Percentiles rank a stretch among this genome's conserved stretches.
Conservation (phyloP, 345 rosid species). For the Ricinus communis region DNA sequence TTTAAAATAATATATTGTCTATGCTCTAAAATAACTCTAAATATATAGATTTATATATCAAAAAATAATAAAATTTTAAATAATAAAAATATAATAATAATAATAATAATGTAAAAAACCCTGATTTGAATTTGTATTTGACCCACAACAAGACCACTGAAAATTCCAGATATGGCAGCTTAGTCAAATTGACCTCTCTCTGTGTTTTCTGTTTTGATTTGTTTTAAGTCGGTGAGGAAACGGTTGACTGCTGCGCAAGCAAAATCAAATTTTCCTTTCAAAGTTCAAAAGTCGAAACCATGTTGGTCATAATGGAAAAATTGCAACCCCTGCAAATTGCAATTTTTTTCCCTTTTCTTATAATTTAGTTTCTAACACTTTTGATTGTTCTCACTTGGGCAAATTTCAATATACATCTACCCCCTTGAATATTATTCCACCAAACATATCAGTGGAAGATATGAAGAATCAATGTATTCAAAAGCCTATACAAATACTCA, state of each 20-base stretch:
- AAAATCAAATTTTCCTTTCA: constrained; percentile 2
- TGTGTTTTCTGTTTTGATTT: neutral
- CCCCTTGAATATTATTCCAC: no score
- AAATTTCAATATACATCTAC: no score
- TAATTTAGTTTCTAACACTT: neutral
- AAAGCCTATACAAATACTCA: no score
- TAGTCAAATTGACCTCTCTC: neutral
- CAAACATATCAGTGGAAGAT: no score
- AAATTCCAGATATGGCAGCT: neutral
- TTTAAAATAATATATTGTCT: no score
- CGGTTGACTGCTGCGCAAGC: neutral
- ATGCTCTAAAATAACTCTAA: no score
- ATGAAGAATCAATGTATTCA: no score
- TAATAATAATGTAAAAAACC: neutral
- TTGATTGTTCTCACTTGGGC: no score
- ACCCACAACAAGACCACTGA: constrained; percentile 1
- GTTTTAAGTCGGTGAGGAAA: neutral
- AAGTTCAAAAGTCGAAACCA: constrained; percentile 1
- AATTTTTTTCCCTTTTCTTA: no score
- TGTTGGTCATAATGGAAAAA: neutral
- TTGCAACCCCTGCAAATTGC: neutral
- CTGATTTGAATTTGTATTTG: constrained; percentile 9
- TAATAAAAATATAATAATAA: no score
- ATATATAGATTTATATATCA: no score
- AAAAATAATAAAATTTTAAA: no score